Evolutionary conservation across 257 asterid genomes (phyloP).

Genomic region (Solanum paucissectum): DNA sequence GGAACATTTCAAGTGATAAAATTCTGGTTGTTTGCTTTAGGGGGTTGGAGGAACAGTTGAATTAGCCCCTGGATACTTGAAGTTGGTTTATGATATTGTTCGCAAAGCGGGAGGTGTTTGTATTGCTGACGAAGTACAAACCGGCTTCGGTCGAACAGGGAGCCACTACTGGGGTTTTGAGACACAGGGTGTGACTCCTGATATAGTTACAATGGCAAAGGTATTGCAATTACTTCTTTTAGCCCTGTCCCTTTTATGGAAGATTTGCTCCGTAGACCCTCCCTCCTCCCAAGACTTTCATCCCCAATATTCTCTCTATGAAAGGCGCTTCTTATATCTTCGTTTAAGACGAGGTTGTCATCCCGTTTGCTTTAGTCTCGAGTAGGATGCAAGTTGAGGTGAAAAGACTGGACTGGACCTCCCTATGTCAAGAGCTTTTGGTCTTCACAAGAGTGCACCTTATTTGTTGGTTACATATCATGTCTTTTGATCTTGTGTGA

Average conservation of each 20-base stretch:
- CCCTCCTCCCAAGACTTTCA: not conserved
- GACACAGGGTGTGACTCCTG: conserved; percentile 87
- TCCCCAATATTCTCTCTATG: not conserved
- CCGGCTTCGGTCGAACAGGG: conserved; percentile 97
- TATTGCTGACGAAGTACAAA: conserved; percentile 97
- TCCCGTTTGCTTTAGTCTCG: not conserved
- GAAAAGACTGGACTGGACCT: not conserved
- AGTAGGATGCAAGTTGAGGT: not conserved
- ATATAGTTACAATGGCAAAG: conserved; percentile 99
- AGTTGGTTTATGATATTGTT: conserved; percentile 69
- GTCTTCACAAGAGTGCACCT: not conserved
- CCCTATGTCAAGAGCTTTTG: not conserved
- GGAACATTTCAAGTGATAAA: not conserved
- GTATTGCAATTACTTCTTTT: conserved; percentile 17
- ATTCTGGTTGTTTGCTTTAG: conserved; percentile 28
- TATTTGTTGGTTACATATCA: not conserved
- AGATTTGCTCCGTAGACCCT: not conserved
- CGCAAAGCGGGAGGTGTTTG: conserved; percentile 94
- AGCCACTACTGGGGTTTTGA: conserved; percentile 97
- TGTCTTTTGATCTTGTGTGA: not conserved
- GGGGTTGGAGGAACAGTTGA: conserved; percentile 99
- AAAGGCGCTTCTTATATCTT: not conserved
- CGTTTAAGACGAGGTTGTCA: not conserved
- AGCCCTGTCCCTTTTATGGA: not conserved
- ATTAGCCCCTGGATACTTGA: conserved; percentile 90